Evolutionary conservation across 805 yeast genomes (phyloP).

Genomic region (Saccharomycopsis fermentans): DNA sequence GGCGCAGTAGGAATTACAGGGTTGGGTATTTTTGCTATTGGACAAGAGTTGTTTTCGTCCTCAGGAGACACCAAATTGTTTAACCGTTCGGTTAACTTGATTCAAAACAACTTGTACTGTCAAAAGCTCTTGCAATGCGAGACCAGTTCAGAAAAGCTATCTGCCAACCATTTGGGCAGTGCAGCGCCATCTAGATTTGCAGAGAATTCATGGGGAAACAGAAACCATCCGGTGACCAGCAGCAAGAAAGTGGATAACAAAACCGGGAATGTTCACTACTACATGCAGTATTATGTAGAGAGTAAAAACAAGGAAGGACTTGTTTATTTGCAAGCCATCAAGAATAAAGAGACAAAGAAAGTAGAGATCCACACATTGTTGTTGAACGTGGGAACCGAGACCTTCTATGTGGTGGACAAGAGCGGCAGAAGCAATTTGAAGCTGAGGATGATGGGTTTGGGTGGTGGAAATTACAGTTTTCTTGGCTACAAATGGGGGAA

Average conservation of each 20-base stretch:
- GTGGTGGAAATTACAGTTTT: not conserved
- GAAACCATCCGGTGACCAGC: constrained; percentile 77
- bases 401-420: constrained; percentile 9
- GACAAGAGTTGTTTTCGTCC: constrained; percentile 76
- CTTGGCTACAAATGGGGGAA: not conserved
- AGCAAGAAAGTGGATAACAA: constrained; percentile 55
- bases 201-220: constrained; percentile 63
- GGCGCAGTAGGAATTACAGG: constrained; percentile 64
- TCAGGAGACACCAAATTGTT: constrained; percentile 87
- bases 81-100: constrained; percentile 70
- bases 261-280: constrained; percentile 62
- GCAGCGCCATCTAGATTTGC: constrained; percentile 31
- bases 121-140: constrained; percentile 46
- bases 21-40: constrained; percentile 59
- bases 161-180: constrained; percentile 56
- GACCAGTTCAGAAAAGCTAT: constrained; percentile 41
- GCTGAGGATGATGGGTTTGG: not conserved
- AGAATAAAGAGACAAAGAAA: constrained; percentile 22
- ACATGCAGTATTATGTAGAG: constrained; percentile 82
- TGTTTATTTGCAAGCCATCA: constrained; percentile 74
- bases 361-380: constrained; percentile 8
- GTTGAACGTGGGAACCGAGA: constrained; percentile 14
- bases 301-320: constrained; percentile 54
- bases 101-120: constrained; percentile 57
- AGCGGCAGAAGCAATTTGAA: not conserved